A percentile compares a stretch with the other conserved stretches of the same genome.
Evolutionary conservation across 1,139 yeast species (phyloP).

Genomic region (Lodderomyces pseudojiufengensis): DNA sequence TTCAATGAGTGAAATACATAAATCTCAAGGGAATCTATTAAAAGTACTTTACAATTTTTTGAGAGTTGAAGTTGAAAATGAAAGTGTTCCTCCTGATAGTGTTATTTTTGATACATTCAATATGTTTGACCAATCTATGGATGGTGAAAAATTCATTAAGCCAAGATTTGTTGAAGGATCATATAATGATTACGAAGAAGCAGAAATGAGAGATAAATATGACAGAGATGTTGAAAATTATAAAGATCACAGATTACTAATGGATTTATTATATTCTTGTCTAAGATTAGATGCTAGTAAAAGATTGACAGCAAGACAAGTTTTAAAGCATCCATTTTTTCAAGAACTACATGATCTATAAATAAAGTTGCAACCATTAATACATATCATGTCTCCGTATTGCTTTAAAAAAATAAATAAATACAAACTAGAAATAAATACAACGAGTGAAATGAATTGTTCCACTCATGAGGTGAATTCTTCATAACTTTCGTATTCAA

Average conservation of each 20-base stretch:
- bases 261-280: conserved; percentile 52
- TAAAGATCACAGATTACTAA: conserved; percentile 41
- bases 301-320: conserved; percentile 54
- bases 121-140: conserved; percentile 25
- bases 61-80: conserved; percentile 29
- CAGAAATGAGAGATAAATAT: conserved; percentile 4
- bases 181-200: conserved; percentile 6
- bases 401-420: not conserved
- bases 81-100: conserved; percentile 37
- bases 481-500: conserved; percentile 12
- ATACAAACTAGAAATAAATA: not conserved
- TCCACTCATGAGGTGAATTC: conserved; percentile 15
- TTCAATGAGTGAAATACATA: conserved; percentile 25
- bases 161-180: conserved; percentile 14
- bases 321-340: conserved; percentile 55
- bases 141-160: conserved; percentile 25
- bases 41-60: conserved; percentile 32
- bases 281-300: conserved; percentile 55
- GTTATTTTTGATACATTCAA: conserved; percentile 37
- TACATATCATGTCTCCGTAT: too few relatives aligned
- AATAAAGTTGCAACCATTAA: too few relatives aligned
- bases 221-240: conserved; percentile 23
- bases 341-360: conserved; percentile 28
- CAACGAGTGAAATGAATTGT: not conserved
- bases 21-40: conserved; percentile 28